Evolutionary conservation across 1,284 basidiomycete genomes (phyloP), one percentile per base, ranked within the genome.

Genomic region (Pisolithus thermaeus): DNA sequence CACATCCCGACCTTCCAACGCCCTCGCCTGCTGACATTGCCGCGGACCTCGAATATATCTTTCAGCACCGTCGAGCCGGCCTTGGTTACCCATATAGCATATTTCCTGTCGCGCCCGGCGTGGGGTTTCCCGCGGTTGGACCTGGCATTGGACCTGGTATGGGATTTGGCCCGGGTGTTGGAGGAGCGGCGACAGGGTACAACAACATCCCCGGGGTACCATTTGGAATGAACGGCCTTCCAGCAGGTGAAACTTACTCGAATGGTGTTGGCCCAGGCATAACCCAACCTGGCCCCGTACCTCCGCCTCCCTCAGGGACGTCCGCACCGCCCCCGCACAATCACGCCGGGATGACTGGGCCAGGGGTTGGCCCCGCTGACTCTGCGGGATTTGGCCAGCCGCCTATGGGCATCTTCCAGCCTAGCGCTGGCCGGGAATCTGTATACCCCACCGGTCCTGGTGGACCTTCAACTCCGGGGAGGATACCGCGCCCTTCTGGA

Each of bases 1-100:
- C 74, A 16, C 83, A 83, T 53, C 83, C 83, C 1, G 76, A 80
- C 53, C 73, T 85, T 20, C 63, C 73, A 3, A 70, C 77, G 0
- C 69, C 85, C 2, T 68, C 79, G 1, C 60, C 72, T 0, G 61
- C 61, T n/a, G 83, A 85, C 47, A 72, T 84, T 22, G 62, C 71
- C 11, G 63, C 65, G 32, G 83, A 86, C 59, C 64, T 84, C 8
- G 80, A 86, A 1, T 76, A 73, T 56, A 68, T 85, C 27, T 72
- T 72, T 56, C 72, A 74, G 52, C 69, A 78, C 54, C 73, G 77
- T 7, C 62, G 65, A 30, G 57, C 56, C 12, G 56, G 60, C 5
- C 54, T 54, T 20, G 61, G 59, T 18, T 46, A 35, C 20, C 16
- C 27, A 7, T 46, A 46, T 14, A 62, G 60, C 4, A 52, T 64